phyloP scores from a whole-genome alignment of 768 basidiomycete species.

The Grammothele lineata region DNA sequence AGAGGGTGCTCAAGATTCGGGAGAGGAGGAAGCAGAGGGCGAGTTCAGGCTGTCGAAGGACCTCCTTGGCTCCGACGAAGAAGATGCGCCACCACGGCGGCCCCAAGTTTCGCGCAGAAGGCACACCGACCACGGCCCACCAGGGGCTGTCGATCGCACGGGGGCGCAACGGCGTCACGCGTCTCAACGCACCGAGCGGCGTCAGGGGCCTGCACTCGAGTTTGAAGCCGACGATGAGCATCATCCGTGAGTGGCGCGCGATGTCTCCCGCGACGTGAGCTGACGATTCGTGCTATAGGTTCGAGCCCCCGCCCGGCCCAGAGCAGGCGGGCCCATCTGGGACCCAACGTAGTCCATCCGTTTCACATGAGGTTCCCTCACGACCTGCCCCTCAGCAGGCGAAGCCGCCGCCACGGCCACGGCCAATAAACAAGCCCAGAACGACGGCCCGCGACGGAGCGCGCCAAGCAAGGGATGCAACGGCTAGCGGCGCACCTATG shows the following conservation, averaged over 20 bases:
- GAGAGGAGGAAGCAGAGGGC: background rate
- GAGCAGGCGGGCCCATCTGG: conserved; percentile 17
- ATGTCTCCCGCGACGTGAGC: too few relatives aligned
- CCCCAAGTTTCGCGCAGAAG: background rate
- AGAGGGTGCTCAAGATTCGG: background rate
- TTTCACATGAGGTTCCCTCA: background rate
- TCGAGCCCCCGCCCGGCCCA: conserved; percentile 3
- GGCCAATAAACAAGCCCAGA: too few relatives aligned
- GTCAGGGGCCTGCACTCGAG: too few relatives aligned
- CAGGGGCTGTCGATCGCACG: too few relatives aligned
- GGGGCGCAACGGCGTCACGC: too few relatives aligned
- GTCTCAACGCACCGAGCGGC: too few relatives aligned
- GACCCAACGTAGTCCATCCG: conserved; percentile 8
- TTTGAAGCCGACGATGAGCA: too few relatives aligned
- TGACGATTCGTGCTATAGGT: too few relatives aligned
- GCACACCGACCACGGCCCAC: too few relatives aligned
- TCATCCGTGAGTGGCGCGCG: too few relatives aligned
- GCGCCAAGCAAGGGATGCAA: too few relatives aligned
- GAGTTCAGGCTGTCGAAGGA: background rate
- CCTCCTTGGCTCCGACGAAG: background rate
- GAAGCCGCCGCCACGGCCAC: background rate
- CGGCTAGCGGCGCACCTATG: background rate
- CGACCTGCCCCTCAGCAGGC: background rate
- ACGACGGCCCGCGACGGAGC: background rate
- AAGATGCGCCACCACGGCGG: background rate